phyloP scores from a whole-genome alignment of 257 asterid species.

The Solanum peruvianum region DNA sequence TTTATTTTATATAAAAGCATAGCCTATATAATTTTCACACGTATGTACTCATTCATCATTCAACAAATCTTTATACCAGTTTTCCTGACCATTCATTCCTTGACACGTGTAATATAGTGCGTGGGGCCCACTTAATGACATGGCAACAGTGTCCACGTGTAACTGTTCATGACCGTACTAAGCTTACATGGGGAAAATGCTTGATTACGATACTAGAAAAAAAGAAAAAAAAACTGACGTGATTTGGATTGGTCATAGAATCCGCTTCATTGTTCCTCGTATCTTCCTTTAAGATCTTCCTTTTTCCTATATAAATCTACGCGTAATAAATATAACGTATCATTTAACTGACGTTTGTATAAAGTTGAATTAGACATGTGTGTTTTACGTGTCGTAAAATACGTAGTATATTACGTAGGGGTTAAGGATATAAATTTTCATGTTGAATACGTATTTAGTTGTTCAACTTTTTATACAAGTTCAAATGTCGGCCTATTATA shows the following conservation, averaged over 20 bases:
- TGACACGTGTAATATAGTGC: neutral
- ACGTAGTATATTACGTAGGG: too few relatives aligned
- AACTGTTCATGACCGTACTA: neutral
- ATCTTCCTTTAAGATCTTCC: neutral
- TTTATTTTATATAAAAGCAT: neutral
- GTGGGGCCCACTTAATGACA: neutral
- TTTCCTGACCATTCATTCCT: neutral
- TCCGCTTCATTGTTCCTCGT: slow-evolving; percentile 22
- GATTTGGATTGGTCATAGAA: slow-evolving; percentile 24
- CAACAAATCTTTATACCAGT: neutral
- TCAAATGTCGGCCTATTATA: neutral
- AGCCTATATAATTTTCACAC: neutral
- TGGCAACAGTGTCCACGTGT: neutral
- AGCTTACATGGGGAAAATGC: neutral
- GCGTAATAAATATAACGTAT: too few relatives aligned
- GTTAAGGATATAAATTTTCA: too few relatives aligned
- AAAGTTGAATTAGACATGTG: neutral
- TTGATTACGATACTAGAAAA: neutral
- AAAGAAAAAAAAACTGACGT: neutral
- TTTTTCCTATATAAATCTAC: neutral
- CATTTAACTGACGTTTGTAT: too few relatives aligned
- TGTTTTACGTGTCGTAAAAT: too few relatives aligned
- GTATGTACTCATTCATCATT: neutral
- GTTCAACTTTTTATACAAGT: too few relatives aligned
- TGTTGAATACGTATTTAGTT: too few relatives aligned